These are phyloP conservation scores for Mycena vulgaris DNA, from an alignment of 768 basidiomycete species.

Conservation along the genomic window DNA sequence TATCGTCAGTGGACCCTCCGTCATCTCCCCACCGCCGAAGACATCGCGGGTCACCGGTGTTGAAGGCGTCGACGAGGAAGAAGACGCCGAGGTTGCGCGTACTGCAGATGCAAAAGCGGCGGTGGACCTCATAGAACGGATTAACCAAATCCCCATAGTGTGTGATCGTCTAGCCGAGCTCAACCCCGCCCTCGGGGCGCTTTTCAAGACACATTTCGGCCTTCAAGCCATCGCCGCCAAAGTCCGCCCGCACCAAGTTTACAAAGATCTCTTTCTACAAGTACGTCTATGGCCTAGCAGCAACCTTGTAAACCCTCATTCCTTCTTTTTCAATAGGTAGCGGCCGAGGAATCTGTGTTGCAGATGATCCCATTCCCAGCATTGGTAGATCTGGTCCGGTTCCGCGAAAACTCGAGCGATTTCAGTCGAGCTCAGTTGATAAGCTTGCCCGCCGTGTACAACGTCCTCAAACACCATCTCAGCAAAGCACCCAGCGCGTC, in stretches of 20 bases:
- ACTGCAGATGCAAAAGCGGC: background rate
- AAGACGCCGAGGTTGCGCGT: background rate
- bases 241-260: background rate
- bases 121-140: background rate
- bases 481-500: background rate
- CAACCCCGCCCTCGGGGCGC: background rate
- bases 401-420: background rate
- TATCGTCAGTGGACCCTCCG: background rate
- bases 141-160: background rate
- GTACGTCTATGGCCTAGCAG: too few species aligned
- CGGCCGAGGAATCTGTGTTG: background rate
- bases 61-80: background rate
- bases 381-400: background rate
- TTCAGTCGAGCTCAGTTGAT: background rate
- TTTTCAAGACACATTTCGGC: background rate
- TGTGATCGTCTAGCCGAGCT: background rate
- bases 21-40: background rate
- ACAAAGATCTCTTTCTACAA: constrained; percentile 21
- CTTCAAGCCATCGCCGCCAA: background rate
- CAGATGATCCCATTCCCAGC: background rate
- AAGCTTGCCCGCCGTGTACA: background rate
- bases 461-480: background rate
- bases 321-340: too few species aligned
- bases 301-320: too few species aligned
- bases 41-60: background rate